phyloP scores from a whole-genome alignment of 768 basidiomycete genomes.

The Strobilomyces dryophilus region DNA sequence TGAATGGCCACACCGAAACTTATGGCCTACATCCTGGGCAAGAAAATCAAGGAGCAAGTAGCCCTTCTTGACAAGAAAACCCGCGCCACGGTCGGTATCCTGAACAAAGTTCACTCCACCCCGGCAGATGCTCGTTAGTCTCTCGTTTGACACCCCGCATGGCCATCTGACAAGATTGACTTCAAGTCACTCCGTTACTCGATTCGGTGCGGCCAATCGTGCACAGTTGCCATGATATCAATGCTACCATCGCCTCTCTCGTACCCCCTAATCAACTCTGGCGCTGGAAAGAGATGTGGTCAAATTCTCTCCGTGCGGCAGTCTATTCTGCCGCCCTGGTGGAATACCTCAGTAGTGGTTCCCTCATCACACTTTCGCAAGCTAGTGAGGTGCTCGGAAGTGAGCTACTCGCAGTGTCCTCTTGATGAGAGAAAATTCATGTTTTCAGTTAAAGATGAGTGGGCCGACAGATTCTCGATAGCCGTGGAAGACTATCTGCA shows the following conservation, averaged over 20 bases:
- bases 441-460: constrained; percentile 58
- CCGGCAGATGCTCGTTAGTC: constrained; percentile 52
- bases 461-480: constrained; percentile 60
- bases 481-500: constrained; percentile 80
- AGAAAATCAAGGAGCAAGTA: constrained; percentile 82
- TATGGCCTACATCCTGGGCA: constrained; percentile 6
- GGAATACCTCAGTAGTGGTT: constrained; percentile 58
- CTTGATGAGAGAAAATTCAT: constrained; percentile 6
- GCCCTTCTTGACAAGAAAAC: constrained; percentile 71
- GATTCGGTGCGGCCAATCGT: constrained; percentile 54
- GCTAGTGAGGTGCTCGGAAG: constrained; percentile 60
- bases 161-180: constrained; percentile 8
- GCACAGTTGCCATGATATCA: constrained; percentile 48
- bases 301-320: constrained; percentile 59
- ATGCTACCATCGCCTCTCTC: constrained; percentile 47
- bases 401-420: constrained; percentile 36
- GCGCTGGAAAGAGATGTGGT: constrained; percentile 86
- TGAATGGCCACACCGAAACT: background rate
- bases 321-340: constrained; percentile 64
- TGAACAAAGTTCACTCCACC: constrained; percentile 81
- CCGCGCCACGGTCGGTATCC: constrained; percentile 64
- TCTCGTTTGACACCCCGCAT: constrained; percentile 5
- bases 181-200: constrained; percentile 56
- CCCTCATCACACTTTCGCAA: constrained; percentile 52
- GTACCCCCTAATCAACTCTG: constrained; percentile 74